Evolutionary conservation across 495 filamentous ascomycete species (phyloP).

Genomic region (Penicillium canariense): DNA sequence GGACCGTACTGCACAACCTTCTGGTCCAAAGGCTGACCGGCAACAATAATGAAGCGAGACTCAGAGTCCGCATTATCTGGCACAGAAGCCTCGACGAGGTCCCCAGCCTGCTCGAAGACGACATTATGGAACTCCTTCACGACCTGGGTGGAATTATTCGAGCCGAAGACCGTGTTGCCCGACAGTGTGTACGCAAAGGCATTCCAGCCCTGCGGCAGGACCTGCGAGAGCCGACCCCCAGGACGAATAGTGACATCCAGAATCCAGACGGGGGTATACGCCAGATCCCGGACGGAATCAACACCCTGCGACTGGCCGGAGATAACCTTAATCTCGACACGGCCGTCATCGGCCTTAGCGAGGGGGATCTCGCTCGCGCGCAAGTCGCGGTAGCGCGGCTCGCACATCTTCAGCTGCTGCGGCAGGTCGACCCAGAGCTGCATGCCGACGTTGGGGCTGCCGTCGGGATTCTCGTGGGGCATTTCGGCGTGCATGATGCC

Average conservation of each 20-base stretch:
- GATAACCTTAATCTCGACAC: slow-evolving; percentile 84
- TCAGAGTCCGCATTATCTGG: slow-evolving; percentile 63
- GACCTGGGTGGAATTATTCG: slow-evolving; percentile 50
- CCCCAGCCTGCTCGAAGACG: slow-evolving; percentile 79
- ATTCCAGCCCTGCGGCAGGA: slow-evolving; percentile 81
- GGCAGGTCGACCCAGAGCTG: slow-evolving; percentile 96
- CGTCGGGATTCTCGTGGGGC: slow-evolving; percentile 78
- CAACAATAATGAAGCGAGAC: slow-evolving; percentile 73
- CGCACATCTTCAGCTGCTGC: slow-evolving; percentile 74
- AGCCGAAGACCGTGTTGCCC: slow-evolving; percentile 67
- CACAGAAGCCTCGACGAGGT: slow-evolving; percentile 68
- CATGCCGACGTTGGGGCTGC: slow-evolving; percentile 77
- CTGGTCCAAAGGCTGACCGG: slow-evolving; percentile 85
- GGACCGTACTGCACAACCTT: slow-evolving; percentile 94
- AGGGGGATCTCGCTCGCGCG: slow-evolving; percentile 71
- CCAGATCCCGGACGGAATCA: slow-evolving; percentile 82
- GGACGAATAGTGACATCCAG: slow-evolving; percentile 81
- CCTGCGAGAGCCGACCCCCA: slow-evolving; percentile 70
- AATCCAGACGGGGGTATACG: slow-evolving; percentile 94
- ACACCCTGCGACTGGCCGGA: slow-evolving; percentile 78
- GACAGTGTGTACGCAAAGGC: slow-evolving; percentile 81
- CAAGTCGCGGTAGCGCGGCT: slow-evolving; percentile 89
- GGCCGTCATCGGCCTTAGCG: slow-evolving; percentile 64
- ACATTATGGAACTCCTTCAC: slow-evolving; percentile 82
- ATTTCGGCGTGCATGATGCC: slow-evolving; percentile 98